These are phyloP conservation scores for Pythium oligandrum DNA, from an alignment of 352 stramenopile species.

Conservation along the genomic window DNA sequence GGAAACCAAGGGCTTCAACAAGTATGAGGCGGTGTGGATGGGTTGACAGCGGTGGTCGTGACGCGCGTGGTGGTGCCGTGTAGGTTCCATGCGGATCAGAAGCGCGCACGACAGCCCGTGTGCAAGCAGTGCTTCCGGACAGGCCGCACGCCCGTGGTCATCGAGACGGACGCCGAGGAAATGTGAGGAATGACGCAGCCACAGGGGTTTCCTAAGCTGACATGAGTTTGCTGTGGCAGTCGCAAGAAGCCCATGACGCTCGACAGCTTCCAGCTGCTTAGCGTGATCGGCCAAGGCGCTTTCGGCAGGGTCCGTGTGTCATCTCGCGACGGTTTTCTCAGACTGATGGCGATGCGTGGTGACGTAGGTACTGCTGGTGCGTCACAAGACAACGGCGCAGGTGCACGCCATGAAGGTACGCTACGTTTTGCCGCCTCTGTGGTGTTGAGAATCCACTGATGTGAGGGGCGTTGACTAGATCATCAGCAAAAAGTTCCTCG, in stretches of 20 bases:
- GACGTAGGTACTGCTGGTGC: slow-evolving; percentile 64
- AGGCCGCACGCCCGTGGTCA: slow-evolving; percentile 15
- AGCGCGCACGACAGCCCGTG: slow-evolving; percentile 32
- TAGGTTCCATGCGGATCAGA: slow-evolving; percentile 24
- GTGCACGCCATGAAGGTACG: slow-evolving; percentile 81
- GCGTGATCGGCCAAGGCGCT: slow-evolving; percentile 91
- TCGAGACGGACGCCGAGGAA: background rate
- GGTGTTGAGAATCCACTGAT: background rate
- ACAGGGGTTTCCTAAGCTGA: background rate
- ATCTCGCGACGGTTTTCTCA: background rate
- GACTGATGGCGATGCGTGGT: no score
- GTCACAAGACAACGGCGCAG: slow-evolving; percentile 43
- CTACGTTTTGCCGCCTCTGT: background rate
- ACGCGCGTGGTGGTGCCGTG: background rate
- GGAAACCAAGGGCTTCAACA: slow-evolving; percentile 76
- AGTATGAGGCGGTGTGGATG: slow-evolving; percentile 19
- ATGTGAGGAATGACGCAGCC: background rate
- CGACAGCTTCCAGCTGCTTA: slow-evolving; percentile 96
- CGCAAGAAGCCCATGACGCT: slow-evolving; percentile 54
- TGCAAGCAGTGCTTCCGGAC: slow-evolving; percentile 74
- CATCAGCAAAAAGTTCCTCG: slow-evolving; percentile 79
- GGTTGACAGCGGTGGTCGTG: no score
- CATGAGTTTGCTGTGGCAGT: background rate
- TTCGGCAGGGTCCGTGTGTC: slow-evolving; percentile 51
- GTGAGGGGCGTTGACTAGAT: slow-evolving; percentile 58